Base-by-base conservation (phyloP, 2,329 filamentous ascomycete species). In the Thielaviopsis cerberus region DNA sequence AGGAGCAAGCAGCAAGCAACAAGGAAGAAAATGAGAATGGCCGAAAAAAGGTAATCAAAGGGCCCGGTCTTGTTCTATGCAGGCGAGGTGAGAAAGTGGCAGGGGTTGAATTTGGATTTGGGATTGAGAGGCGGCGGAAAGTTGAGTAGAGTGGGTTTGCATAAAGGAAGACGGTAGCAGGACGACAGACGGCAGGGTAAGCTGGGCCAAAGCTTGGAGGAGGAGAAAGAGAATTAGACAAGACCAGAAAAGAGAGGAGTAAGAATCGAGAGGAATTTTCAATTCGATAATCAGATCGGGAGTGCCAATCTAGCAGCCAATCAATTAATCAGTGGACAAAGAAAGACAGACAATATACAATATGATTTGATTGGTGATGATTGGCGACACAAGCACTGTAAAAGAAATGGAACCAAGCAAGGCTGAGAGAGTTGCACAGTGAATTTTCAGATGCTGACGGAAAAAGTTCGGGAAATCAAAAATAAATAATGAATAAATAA, bases 1-100 rank as follows among this genome's bases (percentile, higher is more conserved):
- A 54, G 22, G 34, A 24, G 27, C 51, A 54, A 53, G 25, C 27
- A n/a, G 20, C 20, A 50, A 58, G 50, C 45, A 57, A 57, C 27
- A 25, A 53, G 50, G 26, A 41, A 41, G 17, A 30, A 27, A 52
- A 45, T 45, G 27, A 34, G 27, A 54, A 54, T 22, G 23, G 52
- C 53, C 13, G 37, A 50, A 41, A 52, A 41, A 50, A 53, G 17
- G 41, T 48, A 55, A 26, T 37, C 23, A 57, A 34, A 37, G 55
- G 48, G 51, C 27, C 15, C 24, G 51, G 50, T 34, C 37, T 55
- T 54, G 13, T 30, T 54, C 27, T 54, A 23, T 30, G 23, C 27
- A 48, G 27, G 51, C 30, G 34, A 58, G 51, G 51, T 51, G 48
- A 34, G 41, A 25, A 53, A 45, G 34, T n/a, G 20, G 15, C 48